Evolutionary conservation across 2,329 filamentous ascomycete genomes (phyloP), one percentile per base, ranked within the genome.

Genomic region (Ophiognomonia clavigignenti-juglandacearum): DNA sequence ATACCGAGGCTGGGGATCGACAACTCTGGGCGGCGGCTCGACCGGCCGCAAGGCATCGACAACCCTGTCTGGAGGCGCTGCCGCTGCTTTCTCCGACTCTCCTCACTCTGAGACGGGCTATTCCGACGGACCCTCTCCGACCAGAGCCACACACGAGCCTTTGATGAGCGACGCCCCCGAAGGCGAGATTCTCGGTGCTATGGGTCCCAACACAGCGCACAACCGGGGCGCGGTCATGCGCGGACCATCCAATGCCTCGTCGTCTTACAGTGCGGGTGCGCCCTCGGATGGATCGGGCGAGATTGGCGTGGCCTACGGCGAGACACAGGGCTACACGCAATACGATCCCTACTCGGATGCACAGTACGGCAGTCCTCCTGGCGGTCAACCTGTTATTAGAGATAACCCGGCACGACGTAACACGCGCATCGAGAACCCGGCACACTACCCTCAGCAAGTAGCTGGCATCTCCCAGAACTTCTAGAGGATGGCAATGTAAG

Each of bases 391-490:
- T 2, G 80, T 98, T 43, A 96, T 98, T 54, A 82, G 91, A 47
- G 93, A 98, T 64, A 93, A 97, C 55, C 85, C 86, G 54, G 93
- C 93, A 23, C 77, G 93, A 57, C 82, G 93, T 55, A 96, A 96
- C 70, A 96, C 93, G 11, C 82, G 91, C 53, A 97, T 98, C 60
- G 91, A 97, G 70, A 95, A 86, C 63, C 85, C 89, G 3, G 81
- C 87, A 37, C 87, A 93, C 53, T 95, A 88, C 60, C 91, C 92
- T 10, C 88, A 95, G 62, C 90, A 95, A 71, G 95, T 88, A 59
- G 88, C 88, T 32, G 93, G 93, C 50, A 96, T 98, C 59, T 88
- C 93, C 26, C 93, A 97, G 69, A 98, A 98, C 67, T 98, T 98
- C 60, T 97, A 80, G 65, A 19, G n/a, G 24, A 24, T 6, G 19